A percentile compares a stretch with the other conserved stretches of the same genome.
Conservation (phyloP, 495 filamentous ascomycete genomes). For the Penicillium canescens region DNA sequence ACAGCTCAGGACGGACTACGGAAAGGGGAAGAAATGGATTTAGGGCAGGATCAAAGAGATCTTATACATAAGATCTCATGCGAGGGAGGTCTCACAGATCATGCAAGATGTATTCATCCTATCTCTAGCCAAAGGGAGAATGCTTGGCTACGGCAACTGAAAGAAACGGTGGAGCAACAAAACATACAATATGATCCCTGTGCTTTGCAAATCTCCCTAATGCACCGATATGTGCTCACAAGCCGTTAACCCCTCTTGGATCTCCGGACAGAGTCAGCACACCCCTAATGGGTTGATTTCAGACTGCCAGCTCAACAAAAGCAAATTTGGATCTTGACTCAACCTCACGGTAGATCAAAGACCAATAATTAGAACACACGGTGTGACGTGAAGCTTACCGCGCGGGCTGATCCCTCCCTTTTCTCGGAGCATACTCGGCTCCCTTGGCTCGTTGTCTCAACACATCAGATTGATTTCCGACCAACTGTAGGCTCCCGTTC, state of each 20-base stretch:
- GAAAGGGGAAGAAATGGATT: not conserved
- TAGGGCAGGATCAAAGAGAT: not conserved
- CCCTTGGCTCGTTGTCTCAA: constrained; percentile 20
- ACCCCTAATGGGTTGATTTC: not conserved
- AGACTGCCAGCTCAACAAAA: not conserved
- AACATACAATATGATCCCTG: not conserved
- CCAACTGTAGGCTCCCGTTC: constrained; percentile 16
- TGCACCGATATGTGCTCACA: constrained; percentile 6
- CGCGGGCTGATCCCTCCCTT: constrained; percentile 19
- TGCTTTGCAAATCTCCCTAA: not conserved
- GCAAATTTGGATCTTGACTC: constrained; percentile 14
- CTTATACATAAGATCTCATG: not conserved
- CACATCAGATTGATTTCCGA: constrained; percentile 17
- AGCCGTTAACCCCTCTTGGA: constrained; percentile 2
- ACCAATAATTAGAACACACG: constrained; percentile 8
- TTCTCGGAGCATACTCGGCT: constrained; percentile 19
- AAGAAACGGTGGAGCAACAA: constrained; percentile 8
- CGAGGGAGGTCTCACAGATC: constrained; percentile 12
- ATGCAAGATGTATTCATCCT: constrained; percentile 14
- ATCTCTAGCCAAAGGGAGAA: constrained; percentile 24
- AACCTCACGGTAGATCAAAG: constrained; percentile 8
- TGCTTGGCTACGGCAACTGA: constrained; percentile 24
- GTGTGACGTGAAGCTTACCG: constrained; percentile 21
- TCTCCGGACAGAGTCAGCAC: not conserved
- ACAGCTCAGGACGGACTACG: not conserved